Base-by-base conservation (phyloP, 2,329 filamentous ascomycete species). In the Cercospora zeina region DNA sequence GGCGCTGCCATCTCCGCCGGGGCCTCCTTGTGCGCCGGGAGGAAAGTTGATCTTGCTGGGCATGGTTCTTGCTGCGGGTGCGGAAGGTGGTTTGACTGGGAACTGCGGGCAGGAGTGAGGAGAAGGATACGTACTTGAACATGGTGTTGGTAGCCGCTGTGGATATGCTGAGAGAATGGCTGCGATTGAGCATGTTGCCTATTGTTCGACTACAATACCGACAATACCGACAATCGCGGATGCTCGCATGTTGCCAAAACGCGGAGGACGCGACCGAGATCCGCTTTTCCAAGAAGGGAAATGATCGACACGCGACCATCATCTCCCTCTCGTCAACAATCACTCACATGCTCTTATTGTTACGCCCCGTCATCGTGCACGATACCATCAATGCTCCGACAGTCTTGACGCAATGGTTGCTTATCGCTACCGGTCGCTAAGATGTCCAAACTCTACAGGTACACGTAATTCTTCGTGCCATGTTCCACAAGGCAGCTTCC, bases 131-230 rank as follows among this genome's bases (percentile, higher is more conserved):
- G 42, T 49, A 49, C 42, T 49, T 49, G 42, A 49, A 49, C 42
- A 49, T 49, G 21, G 21, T 49, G 42, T 49, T 49, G 21, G 42
- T 49, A 30, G 21, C 24, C 42, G 42, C 42, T 11, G 42, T 49
- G 42, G 42, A 49, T 49, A 49, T 49, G 24, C 42, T 49, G 5
- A 49, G 42, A 49, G 42, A 49, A 49, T 49, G 42, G 42, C 42
- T 49, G 42, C 42, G 42, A 49, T 27, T 49, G 21, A 49, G 42
- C 42, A 49, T 49, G 42, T 49, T 49, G 42, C 10, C 21, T 49
- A 49, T 49, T 49, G 42, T 49, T 4, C 42, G 2, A 19, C 21
- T 49, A 49, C 42, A 49, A 49, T 49, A 14, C 21, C 21, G 42
- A 49, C 42, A 49, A 49, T 49, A 27, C 42, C 21, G 24, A n/a